Base-by-base conservation (phyloP, 75 land plant species). In the Pinus tabuliformis region DNA sequence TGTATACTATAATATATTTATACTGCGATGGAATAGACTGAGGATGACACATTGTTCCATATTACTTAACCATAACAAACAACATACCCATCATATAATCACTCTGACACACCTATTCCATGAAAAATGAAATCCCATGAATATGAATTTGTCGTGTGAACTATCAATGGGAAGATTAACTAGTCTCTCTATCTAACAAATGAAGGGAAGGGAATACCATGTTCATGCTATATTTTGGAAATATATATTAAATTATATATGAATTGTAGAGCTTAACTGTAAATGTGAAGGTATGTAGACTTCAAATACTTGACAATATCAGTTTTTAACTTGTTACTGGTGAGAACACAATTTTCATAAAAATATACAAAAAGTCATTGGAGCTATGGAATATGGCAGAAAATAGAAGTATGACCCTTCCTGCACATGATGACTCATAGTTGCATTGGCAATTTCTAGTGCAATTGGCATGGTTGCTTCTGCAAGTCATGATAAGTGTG, bases 381-480 rank as follows among this genome's bases (percentile, higher is more conserved):
- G 90, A 89, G 77, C 78, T 91, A 28, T 91, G 94, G 92, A 77
- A 89, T 81, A 87, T 91, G 94, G 74, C 22, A 6, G 90, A 89
- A 76, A 89, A 85, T 59, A 87, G 80, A 57, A 87, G 86, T 65
- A 87, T 91, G 90, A 85, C 92, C 2, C 72, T 91, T 12, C 66
- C 82, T 13, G 94, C 94, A 30, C 94, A 90, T 3, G 98, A 95
- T 12, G 26, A 26, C 80, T 95, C 70, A 89, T 95, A 56, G 90
- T 95, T 21, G 81, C 98, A 11, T 79, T 95, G 60, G 98, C 93
- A 15, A 89, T 81, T 28, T 92, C 98, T 45, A 78, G 79, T 59
- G 83, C 62, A 11, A 89, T 87, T 22, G 95, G 98, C n/a, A 77
- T 86, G 83, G 88, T 95, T 54, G 91, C 98, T 61, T 95, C 95